Conservation (phyloP, 805 yeast species). For the Candida xiaguanensis region DNA sequence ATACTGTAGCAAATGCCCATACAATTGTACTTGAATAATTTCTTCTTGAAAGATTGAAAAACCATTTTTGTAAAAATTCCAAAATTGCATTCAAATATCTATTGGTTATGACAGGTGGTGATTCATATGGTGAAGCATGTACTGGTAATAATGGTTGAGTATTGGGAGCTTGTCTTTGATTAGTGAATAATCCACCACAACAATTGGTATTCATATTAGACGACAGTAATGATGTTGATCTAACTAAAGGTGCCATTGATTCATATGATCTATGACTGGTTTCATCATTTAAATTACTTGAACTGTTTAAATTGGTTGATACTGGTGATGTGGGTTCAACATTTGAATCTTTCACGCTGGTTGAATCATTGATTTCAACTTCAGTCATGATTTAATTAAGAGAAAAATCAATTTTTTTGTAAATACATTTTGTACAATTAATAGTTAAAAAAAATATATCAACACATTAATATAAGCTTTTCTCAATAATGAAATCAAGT, state of each 20-base stretch:
- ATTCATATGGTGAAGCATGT: not conserved
- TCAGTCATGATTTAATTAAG: not conserved
- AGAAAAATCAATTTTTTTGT: no score
- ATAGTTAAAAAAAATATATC: no score
- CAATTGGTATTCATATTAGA: not conserved
- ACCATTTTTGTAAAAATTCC: constrained; percentile 8
- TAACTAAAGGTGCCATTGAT: constrained; percentile 5
- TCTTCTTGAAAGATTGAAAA: constrained; percentile 5
- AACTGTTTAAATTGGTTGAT: not conserved
- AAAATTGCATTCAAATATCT: not conserved
- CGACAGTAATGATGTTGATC: constrained; percentile 1
- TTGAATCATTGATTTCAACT: not conserved
- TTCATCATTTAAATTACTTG: not conserved
- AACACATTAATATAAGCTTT: no score
- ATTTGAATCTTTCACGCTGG: not conserved
- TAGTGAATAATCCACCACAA: not conserved
- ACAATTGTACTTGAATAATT: constrained; percentile 5
- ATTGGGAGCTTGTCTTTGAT: not conserved
- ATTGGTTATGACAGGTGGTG: not conserved
- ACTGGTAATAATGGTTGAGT: constrained; percentile 4
- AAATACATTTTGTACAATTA: no score
- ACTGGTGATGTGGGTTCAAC: not conserved
- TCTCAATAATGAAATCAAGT: no score
- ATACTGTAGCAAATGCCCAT: constrained; percentile 7
- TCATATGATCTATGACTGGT: constrained; percentile 2